These are phyloP conservation scores for Auricularia sp. DNA, from an alignment of 768 basidiomycete species.

Conservation along the genomic window DNA sequence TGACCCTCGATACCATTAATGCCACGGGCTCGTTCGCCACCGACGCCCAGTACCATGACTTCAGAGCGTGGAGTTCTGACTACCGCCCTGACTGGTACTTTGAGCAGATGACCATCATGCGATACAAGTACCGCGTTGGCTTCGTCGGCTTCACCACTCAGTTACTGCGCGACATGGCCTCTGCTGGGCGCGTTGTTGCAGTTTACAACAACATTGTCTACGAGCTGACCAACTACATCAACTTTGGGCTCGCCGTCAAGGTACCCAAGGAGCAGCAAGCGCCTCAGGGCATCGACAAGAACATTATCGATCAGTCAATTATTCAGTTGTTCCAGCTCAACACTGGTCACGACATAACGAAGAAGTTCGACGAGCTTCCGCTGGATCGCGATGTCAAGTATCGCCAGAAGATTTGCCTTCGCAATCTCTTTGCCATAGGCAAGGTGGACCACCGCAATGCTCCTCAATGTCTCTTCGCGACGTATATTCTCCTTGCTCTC, in stretches of 20 bases:
- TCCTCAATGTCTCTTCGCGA: constrained; percentile 83
- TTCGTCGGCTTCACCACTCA: constrained; percentile 78
- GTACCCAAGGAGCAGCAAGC: constrained; percentile 39
- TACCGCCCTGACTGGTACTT: constrained; percentile 98
- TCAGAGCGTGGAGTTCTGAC: constrained; percentile 80
- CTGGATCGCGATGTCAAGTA: constrained; percentile 51
- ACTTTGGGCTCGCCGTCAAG: constrained; percentile 46
- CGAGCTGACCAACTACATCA: constrained; percentile 75
- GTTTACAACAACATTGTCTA: constrained; percentile 83
- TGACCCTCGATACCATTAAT: constrained; percentile 69
- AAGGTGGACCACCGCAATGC: constrained; percentile 89
- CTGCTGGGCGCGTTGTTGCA: constrained; percentile 53
- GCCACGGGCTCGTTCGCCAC: constrained; percentile 42
- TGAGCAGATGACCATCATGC: constrained; percentile 86
- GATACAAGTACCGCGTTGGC: constrained; percentile 79
- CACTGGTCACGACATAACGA: constrained; percentile 75
- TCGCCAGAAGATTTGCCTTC: constrained; percentile 76
- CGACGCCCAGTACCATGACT: constrained; percentile 88
- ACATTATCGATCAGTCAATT: constrained; percentile 43
- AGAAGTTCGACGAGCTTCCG: constrained; percentile 48
- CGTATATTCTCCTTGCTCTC: constrained; percentile 80
- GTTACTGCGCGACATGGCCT: constrained; percentile 64
- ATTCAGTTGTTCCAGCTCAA: constrained; percentile 45
- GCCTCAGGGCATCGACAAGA: constrained; percentile 59
- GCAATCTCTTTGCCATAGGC: constrained; percentile 88